Evolutionary conservation across 495 filamentous ascomycete genomes (phyloP).

Genomic region (Apiosordaria backusii): DNA sequence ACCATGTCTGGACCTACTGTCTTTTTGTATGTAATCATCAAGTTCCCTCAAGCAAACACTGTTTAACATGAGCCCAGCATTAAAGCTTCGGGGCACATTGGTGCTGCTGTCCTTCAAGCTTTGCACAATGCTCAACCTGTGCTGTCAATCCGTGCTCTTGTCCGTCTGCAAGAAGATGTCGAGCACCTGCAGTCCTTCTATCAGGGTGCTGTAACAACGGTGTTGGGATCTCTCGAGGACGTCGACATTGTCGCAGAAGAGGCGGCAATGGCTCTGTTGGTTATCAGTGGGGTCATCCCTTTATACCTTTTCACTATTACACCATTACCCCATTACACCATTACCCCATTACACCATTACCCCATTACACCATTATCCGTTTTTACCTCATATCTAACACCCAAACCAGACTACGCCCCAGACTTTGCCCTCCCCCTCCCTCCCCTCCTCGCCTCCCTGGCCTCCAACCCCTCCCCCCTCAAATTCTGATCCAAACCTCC

Average conservation of each 20-base stretch:
- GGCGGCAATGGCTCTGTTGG: constrained; percentile 10
- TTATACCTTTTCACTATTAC: not conserved
- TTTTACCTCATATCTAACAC: not conserved
- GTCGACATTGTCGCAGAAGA: not conserved
- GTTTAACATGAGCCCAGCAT: constrained; percentile 8
- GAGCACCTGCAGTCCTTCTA: constrained; percentile 7
- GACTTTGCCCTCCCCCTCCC: constrained; percentile 8
- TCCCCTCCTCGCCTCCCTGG: constrained; percentile 13
- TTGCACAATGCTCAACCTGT: constrained; percentile 5
- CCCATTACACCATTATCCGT: not conserved
- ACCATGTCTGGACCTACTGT: not conserved
- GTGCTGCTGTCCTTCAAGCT: constrained; percentile 14
- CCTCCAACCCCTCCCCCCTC: not conserved
- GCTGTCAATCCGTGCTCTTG: constrained; percentile 9
- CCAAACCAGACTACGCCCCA: constrained; percentile 18
- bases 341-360: not conserved
- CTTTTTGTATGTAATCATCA: not conserved
- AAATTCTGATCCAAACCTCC: constrained; percentile 20
- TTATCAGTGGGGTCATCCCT: constrained; percentile 12
- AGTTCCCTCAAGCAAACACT: not conserved
- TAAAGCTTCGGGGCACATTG: constrained; percentile 19
- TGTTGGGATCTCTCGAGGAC: constrained; percentile 3
- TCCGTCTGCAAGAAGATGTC: constrained; percentile 11
- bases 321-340: not conserved
- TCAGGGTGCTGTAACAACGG: not conserved